Evolutionary conservation across 805 yeast species (phyloP).

Genomic region (Lipomyces mesembrius): DNA sequence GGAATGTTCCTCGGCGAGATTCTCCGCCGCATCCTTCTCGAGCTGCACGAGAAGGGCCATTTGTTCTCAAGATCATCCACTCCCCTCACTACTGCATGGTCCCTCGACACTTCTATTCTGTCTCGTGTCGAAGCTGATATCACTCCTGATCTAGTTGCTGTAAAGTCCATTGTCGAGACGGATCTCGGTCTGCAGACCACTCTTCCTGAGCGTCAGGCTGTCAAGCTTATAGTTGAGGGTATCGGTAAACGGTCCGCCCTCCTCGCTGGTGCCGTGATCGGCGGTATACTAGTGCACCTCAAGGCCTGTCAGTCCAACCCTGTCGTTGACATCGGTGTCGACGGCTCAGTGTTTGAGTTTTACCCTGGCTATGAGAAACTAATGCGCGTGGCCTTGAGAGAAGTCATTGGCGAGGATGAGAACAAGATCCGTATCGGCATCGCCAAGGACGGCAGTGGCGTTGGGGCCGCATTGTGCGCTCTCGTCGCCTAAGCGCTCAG

Average conservation of each 20-base stretch:
- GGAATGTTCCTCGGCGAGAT: slow-evolving; percentile 67
- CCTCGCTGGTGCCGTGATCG: slow-evolving; percentile 84
- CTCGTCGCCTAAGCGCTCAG: slow-evolving; percentile 45
- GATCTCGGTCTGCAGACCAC: slow-evolving; percentile 58
- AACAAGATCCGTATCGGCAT: slow-evolving; percentile 75
- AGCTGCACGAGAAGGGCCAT: slow-evolving; percentile 59
- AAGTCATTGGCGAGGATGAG: slow-evolving; percentile 63
- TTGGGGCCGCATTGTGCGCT: slow-evolving; percentile 96
- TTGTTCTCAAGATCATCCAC: slow-evolving; percentile 50
- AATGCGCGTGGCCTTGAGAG: slow-evolving; percentile 76
- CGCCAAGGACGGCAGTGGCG: slow-evolving; percentile 95
- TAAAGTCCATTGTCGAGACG: slow-evolving; percentile 63
- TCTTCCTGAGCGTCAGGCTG: slow-evolving; percentile 70
- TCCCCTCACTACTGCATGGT: slow-evolving; percentile 67
- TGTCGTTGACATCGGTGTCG: slow-evolving; percentile 91
- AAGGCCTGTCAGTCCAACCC: slow-evolving; percentile 69
- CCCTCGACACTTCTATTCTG: slow-evolving; percentile 78
- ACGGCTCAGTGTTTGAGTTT: slow-evolving; percentile 91
- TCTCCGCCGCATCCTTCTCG: slow-evolving; percentile 72
- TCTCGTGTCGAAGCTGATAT: slow-evolving; percentile 86
- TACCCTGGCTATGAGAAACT: slow-evolving; percentile 87
- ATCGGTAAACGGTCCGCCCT: slow-evolving; percentile 89
- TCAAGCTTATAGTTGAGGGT: slow-evolving; percentile 75
- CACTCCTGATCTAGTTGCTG: slow-evolving; percentile 59
- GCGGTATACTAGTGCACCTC: slow-evolving; percentile 74